Evolutionary conservation across 176 grass and related monocot genomes (phyloP), one percentile per base, ranked within the genome.

Genomic region (sorghum (Sorghum bicolor)): DNA sequence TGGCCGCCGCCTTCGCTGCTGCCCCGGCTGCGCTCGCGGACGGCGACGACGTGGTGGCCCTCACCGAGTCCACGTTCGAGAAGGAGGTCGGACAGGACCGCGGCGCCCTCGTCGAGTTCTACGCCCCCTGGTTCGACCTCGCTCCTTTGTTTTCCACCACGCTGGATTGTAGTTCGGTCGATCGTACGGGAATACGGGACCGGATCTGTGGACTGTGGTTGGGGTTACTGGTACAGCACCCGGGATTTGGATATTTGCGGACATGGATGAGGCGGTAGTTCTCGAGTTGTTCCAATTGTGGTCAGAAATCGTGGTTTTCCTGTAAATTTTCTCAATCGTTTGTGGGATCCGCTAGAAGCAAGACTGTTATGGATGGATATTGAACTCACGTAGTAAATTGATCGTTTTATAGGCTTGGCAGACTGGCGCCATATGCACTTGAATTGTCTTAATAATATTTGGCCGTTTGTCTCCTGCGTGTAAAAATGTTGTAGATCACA

Each of bases 1-100:
- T 85, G 26, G 60, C 67, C 58, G 24, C 57, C 28, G 29, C 84
- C 8, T 66, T 66, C 30, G 20, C 64, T 36, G 69, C 63, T 69
- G 1, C 68, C 69, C 67, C 57, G 4, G 57, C 66, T 74, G 43
- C 78, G 22, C 24, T 85, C 50, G 88, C 87, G 5, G 89, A 86
- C 41, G 82, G 87, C 41, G 92, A 82, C 30, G 77, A 83, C 40
- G 89, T 94, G 52, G 25, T 88, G 22, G 89, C 86, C 50, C 89
- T 94, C 11, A 90, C 84, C 5, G 78, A 88, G 69, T 84, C 87
- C 62, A 90, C 84, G 78, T 94, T 94, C 75, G 87, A 94, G 84
- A 78, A 89, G 84, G 89, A 92, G 89, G 89, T 94, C 72, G 92
- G 89, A 15, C 76, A 94, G 47, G 92, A 94, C 74, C 87, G 92